These are phyloP conservation scores for Agrostemma githago DNA, from an alignment of 148 eudicot genomes.

Conservation along the genomic window DNA sequence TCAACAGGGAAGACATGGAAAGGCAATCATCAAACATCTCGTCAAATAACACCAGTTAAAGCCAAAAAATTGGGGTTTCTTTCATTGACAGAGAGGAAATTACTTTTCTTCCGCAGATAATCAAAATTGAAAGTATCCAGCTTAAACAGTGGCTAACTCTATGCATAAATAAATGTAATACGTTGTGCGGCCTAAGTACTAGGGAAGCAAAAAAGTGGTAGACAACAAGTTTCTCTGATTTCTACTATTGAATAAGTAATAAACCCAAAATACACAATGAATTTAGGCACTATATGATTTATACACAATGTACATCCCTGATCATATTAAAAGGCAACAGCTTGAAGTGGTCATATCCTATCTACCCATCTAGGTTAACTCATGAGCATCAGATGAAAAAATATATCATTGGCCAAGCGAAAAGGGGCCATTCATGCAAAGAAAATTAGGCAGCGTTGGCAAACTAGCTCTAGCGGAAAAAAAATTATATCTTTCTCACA, in stretches of 20 bases:
- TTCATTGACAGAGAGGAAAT: too few relatives aligned
- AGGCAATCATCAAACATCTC: not conserved
- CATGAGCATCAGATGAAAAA: not conserved
- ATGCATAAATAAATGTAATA: not conserved
- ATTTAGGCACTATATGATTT: not conserved
- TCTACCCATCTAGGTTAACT: not conserved
- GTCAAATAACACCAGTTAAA: not conserved
- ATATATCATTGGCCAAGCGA: not conserved
- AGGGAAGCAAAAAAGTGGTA: not conserved
- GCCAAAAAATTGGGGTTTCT: not conserved
- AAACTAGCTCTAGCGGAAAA: not conserved
- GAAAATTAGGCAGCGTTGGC: constrained; percentile 1
- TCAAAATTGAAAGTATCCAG: not conserved
- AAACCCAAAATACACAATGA: not conserved
- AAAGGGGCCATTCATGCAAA: not conserved
- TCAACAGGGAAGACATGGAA: not conserved
- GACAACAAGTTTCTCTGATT: not conserved
- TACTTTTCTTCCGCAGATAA: not conserved
- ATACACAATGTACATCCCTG: not conserved
- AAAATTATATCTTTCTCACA: not conserved
- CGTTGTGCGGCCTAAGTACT: not conserved
- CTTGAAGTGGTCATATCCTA: not conserved
- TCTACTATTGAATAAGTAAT: not conserved
- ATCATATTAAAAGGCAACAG: not conserved
- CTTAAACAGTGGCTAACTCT: constrained; percentile 3